These are phyloP conservation scores for Yamadazyma kanchanaburiensis DNA, from an alignment of 1,139 yeast species.

Conservation along the genomic window DNA sequence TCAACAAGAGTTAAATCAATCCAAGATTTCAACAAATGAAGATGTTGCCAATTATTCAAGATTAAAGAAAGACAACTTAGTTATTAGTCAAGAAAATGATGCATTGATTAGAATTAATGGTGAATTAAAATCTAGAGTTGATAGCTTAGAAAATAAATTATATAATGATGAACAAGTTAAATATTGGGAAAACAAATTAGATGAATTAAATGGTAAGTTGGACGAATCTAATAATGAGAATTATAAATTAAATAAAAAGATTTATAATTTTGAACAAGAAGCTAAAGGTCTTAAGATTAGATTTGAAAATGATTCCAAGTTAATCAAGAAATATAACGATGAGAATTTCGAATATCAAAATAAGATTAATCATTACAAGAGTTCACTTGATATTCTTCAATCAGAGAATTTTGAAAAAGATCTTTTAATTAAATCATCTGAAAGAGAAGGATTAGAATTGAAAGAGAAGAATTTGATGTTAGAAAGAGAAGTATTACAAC, in stretches of 20 bases:
- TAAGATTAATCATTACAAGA: constrained; percentile 33
- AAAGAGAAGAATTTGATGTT: constrained; percentile 52
- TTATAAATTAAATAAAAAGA: constrained; percentile 28
- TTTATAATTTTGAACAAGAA: constrained; percentile 30
- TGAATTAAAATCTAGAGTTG: constrained; percentile 32
- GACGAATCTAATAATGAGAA: constrained; percentile 29
- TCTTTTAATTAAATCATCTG: constrained; percentile 28
- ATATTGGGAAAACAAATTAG: constrained; percentile 43
- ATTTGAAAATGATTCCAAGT: constrained; percentile 32
- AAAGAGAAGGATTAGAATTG: constrained; percentile 43
- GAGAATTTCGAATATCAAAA: constrained; percentile 47
- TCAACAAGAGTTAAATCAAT: constrained; percentile 33
- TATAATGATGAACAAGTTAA: constrained; percentile 45
- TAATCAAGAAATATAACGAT: constrained; percentile 43
- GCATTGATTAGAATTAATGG: constrained; percentile 34
- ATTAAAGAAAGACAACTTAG: constrained; percentile 35
- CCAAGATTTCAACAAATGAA: constrained; percentile 26
- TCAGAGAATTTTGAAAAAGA: constrained; percentile 42
- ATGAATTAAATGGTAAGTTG: constrained; percentile 25
- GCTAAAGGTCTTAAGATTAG: constrained; percentile 36
- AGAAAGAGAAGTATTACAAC: constrained; percentile 64
- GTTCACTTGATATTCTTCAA: constrained; percentile 34
- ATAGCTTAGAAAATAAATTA: constrained; percentile 36
- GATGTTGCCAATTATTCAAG: constrained; percentile 37
- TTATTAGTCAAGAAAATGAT: constrained; percentile 42